Percentiles rank a stretch among this genome's conserved stretches.
Evolutionary conservation across 2,329 filamentous ascomycete species (phyloP).

Genomic region (Verticillium zaregamsianum): DNA sequence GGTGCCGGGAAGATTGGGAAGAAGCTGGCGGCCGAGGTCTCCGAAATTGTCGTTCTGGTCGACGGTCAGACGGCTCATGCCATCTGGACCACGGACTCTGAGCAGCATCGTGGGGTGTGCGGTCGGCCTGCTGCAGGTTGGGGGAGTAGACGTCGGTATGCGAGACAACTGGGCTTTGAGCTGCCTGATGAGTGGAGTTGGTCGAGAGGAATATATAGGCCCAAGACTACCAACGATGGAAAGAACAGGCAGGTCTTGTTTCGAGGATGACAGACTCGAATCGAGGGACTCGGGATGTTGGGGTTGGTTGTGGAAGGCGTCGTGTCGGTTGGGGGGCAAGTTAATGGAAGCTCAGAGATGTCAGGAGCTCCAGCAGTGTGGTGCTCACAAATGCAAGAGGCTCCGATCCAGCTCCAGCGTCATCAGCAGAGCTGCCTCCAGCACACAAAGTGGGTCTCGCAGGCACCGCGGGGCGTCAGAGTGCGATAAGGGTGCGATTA

Average conservation of each 20-base stretch:
- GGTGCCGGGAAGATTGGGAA: conserved; percentile 56
- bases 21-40: conserved; percentile 53
- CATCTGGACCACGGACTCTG: conserved; percentile 85
- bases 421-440: background rate
- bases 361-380: background rate
- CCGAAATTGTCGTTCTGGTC: conserved; percentile 70
- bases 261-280: background rate
- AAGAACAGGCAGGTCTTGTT: background rate
- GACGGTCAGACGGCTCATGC: conserved; percentile 81
- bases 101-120: conserved; percentile 64
- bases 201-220: background rate
- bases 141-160: background rate
- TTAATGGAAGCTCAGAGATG: background rate
- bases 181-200: background rate
- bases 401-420: background rate
- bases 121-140: background rate
- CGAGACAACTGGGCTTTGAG: background rate
- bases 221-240: too few relatives aligned
- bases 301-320: background rate
- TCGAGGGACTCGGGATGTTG: background rate
- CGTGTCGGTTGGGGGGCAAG: background rate
- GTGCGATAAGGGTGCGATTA: background rate
- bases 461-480: background rate
- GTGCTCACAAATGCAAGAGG: background rate
- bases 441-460: background rate